Percentiles rank a stretch among this genome's conserved stretches.
phyloP scores from a whole-genome alignment of 2,329 filamentous ascomycete species.

The Cladosporium sphaerospermum region DNA sequence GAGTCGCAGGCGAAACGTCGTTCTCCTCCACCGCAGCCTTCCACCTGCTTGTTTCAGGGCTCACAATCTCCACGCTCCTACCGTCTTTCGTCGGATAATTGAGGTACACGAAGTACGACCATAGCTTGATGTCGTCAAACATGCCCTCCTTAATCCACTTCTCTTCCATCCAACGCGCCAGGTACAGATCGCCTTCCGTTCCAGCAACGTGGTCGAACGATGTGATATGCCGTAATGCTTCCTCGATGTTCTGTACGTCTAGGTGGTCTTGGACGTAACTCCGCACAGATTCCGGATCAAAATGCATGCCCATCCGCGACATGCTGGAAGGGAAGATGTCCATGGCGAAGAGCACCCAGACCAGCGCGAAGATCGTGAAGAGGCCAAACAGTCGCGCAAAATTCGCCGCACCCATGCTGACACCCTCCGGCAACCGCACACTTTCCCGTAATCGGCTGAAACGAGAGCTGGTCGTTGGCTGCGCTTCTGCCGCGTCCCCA shows the following conservation, averaged over 20 bases:
- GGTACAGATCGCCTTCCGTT: conserved; percentile 83
- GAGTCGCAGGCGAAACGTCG: conserved; percentile 55
- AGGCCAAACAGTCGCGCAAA: conserved; percentile 69
- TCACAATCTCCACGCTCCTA: conserved; percentile 73
- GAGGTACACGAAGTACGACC: conserved; percentile 70
- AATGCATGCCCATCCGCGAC: conserved; percentile 61
- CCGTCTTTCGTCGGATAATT: conserved; percentile 81
- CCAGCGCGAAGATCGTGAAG: conserved; percentile 65
- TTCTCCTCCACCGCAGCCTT: conserved; percentile 79
- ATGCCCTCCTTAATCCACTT: conserved; percentile 60
- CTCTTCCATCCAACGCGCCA: conserved; percentile 77
- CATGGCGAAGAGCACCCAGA: conserved; percentile 81
- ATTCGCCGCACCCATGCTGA: conserved; percentile 55
- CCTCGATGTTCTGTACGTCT: conserved; percentile 56
- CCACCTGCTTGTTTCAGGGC: conserved; percentile 62
- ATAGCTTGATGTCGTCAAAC: conserved; percentile 68
- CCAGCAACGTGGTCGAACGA: conserved; percentile 85
- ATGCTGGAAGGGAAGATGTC: conserved; percentile 70
- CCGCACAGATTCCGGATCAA: conserved; percentile 77
- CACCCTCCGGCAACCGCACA: conserved; percentile 39
- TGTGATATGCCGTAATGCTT: conserved; percentile 70
- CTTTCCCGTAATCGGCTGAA: conserved; percentile 1
- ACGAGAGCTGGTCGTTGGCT: not conserved
- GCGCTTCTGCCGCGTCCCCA: conserved; percentile 5
- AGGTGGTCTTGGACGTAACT: conserved; percentile 67